Percentiles rank a stretch among this genome's conserved stretches.
Conservation (phyloP, 2,329 filamentous ascomycete species). For the Cladosporium austrohemisphaericum region DNA sequence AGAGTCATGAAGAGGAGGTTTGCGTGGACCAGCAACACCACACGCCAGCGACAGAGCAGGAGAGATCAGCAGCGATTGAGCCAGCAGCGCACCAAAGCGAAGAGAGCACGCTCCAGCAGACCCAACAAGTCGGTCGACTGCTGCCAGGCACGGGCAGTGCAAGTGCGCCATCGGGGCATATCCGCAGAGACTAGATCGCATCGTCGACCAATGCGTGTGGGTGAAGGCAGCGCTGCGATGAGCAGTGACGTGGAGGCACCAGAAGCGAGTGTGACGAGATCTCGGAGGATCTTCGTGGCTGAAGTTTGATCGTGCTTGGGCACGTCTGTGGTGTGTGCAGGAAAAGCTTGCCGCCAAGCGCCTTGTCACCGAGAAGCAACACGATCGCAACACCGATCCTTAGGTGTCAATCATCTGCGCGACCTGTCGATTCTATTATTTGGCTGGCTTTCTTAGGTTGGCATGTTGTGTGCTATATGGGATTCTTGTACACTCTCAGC, state of each 20-base stretch:
- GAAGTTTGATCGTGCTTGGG: no score
- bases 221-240: neutral
- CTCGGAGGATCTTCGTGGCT: slow-evolving; percentile 5
- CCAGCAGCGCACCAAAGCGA: neutral
- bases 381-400: no score
- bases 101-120: neutral
- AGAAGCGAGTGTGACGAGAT: neutral
- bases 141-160: neutral
- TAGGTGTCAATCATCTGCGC: no score
- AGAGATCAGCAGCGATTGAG: neutral
- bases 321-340: no score
- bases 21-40: neutral
- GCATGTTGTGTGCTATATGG: no score
- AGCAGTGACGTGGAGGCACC: neutral
- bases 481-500: no score
- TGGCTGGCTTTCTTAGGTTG: no score
- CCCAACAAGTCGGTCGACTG: slow-evolving; percentile 2
- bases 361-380: no score
- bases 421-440: no score
- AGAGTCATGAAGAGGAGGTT: slow-evolving; percentile 11
- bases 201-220: neutral
- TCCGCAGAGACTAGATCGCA: neutral
- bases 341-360: no score
- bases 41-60: slow-evolving; percentile 2
- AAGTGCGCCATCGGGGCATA: neutral